A percentile compares a stretch with the other conserved stretches of the same genome.
Evolutionary conservation across 1,284 basidiomycete species (phyloP).

Genomic region (Heterobasidion irregulare): DNA sequence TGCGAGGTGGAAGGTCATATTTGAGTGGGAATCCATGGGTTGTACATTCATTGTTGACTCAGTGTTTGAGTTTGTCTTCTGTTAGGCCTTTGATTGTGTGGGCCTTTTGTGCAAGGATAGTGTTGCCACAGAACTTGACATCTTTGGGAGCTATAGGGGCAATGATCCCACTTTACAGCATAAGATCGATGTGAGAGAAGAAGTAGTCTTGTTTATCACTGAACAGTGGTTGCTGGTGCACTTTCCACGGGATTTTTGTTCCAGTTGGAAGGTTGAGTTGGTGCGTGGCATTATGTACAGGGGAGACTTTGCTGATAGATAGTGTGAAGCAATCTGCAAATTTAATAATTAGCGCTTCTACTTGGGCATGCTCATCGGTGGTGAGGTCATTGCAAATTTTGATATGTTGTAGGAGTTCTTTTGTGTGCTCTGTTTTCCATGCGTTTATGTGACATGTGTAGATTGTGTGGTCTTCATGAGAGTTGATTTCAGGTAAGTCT

Average conservation of each 20-base stretch:
- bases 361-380: background rate
- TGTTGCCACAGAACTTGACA: background rate
- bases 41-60: background rate
- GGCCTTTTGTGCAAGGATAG: background rate
- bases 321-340: slow-evolving; percentile 13
- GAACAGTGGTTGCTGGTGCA: background rate
- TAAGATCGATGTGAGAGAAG: background rate
- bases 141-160: background rate
- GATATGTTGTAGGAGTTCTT: slow-evolving; percentile 15
- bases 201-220: background rate
- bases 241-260: slow-evolving; percentile 5
- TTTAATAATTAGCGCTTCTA: slow-evolving; percentile 5
- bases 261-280: slow-evolving; percentile 12
- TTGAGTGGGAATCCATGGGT: background rate
- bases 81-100: background rate
- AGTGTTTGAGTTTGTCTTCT: background rate
- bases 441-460: slow-evolving; percentile 12
- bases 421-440: slow-evolving; percentile 15
- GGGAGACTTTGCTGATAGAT: slow-evolving; percentile 9
- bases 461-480: background rate
- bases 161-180: background rate
- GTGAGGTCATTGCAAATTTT: slow-evolving; percentile 11
- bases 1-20: background rate
- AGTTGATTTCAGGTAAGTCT: background rate
- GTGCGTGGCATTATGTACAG: slow-evolving; percentile 10